These are phyloP conservation scores for Ganoderma sinense DNA, from an alignment of 1,284 basidiomycete genomes.

Conservation along the genomic window DNA sequence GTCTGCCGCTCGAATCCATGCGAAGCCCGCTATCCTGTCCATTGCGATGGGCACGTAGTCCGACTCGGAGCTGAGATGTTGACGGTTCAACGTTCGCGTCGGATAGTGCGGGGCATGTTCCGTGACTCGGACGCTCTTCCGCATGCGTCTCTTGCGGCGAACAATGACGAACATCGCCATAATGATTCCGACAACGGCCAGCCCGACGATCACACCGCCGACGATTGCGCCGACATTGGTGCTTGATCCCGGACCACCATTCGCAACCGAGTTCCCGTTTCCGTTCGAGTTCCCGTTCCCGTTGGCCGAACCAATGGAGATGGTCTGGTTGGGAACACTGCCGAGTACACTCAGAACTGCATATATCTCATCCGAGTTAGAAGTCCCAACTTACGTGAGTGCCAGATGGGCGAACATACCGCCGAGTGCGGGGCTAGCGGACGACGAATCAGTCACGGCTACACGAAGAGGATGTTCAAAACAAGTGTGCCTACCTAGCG, in stretches of 20 bases:
- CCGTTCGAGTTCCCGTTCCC: too few relatives aligned
- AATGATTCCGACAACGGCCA: constrained; percentile 16
- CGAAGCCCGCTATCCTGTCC: constrained; percentile 7
- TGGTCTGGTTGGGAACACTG: constrained; percentile 30
- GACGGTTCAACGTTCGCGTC: constrained; percentile 11
- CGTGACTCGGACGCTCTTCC: neutral
- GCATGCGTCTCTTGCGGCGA: constrained; percentile 12
- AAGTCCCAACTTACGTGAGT: constrained; percentile 24
- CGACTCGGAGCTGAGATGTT: neutral
- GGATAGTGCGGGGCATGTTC: constrained; percentile 10
- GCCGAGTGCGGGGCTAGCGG: constrained; percentile 30
- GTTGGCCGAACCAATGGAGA: constrained; percentile 8
- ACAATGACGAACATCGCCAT: constrained; percentile 15
- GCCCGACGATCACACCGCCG: constrained; percentile 29
- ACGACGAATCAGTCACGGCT: neutral
- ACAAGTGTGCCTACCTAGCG: constrained; percentile 27
- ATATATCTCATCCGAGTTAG: neutral
- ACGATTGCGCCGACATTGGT: constrained; percentile 23
- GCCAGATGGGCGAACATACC: constrained; percentile 34
- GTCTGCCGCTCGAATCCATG: neutral
- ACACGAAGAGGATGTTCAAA: neutral
- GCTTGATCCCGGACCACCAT: neutral
- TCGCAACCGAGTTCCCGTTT: too few relatives aligned
- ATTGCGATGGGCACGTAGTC: neutral
- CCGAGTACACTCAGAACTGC: neutral